phyloP scores from a whole-genome alignment of 202 grass and related monocot species.

The Schoenoplectus triqueter region DNA sequence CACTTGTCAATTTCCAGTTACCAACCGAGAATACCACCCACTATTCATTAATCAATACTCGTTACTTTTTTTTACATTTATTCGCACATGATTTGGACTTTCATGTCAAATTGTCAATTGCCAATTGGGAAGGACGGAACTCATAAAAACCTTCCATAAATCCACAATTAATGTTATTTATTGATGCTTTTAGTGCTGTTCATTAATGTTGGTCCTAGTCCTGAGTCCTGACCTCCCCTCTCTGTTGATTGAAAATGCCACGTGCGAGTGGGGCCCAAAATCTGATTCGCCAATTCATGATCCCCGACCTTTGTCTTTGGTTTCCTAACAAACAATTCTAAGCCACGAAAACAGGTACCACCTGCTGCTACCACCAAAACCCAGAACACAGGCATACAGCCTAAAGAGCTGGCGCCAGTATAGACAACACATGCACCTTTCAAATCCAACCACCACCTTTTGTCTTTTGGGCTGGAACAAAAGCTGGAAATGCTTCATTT shows the following conservation, averaged over 20 bases:
- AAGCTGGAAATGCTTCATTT: conserved; percentile 19
- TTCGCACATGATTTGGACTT: conserved; percentile 6
- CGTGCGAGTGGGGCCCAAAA: conserved; percentile 11
- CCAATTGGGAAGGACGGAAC: neutral
- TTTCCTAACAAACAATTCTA: conserved; percentile 27
- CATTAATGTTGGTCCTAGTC: neutral
- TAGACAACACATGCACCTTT: conserved; percentile 37
- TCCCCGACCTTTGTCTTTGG: neutral
- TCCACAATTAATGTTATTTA: conserved; percentile 14
- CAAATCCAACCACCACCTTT: conserved; percentile 12
- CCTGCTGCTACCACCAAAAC: conserved; percentile 14
- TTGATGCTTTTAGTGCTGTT: neutral
- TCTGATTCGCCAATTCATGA: conserved; percentile 17
- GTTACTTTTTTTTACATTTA: neutral
- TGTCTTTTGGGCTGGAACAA: conserved; percentile 15
- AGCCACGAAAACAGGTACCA: conserved; percentile 17
- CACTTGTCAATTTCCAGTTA: neutral
- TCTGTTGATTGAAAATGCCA: neutral
- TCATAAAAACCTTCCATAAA: conserved; percentile 1
- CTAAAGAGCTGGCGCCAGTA: conserved; percentile 19
- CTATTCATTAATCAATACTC: neutral
- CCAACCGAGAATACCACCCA: neutral
- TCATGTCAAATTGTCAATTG: neutral
- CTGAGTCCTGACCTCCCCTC: neutral
- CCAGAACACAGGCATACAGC: neutral